Evolutionary conservation across 768 basidiomycete genomes (phyloP).

Genomic region (Hemileccinum rubropunctum): DNA sequence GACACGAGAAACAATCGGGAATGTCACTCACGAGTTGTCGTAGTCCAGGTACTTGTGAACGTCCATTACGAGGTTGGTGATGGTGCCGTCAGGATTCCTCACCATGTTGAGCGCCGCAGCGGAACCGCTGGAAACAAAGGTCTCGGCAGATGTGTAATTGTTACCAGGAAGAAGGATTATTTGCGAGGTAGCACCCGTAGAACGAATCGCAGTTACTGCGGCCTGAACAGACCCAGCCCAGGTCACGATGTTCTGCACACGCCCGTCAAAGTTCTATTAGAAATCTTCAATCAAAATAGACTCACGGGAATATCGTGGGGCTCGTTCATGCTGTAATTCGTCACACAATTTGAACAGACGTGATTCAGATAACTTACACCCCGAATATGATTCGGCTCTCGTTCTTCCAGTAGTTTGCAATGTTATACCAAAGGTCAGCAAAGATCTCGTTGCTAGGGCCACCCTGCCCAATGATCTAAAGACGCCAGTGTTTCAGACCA

Average conservation of each 20-base stretch:
- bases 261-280: not conserved
- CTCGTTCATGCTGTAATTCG: slow-evolving; percentile 52
- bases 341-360: not conserved
- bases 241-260: slow-evolving; percentile 31
- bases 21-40: slow-evolving; percentile 44
- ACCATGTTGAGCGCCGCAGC: slow-evolving; percentile 46
- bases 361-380: slow-evolving; percentile 33
- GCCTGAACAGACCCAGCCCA: slow-evolving; percentile 55
- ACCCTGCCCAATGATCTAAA: slow-evolving; percentile 58
- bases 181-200: slow-evolving; percentile 48
- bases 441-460: slow-evolving; percentile 55
- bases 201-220: slow-evolving; percentile 61
- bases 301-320: slow-evolving; percentile 52
- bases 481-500: not conserved
- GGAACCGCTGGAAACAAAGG: slow-evolving; percentile 50
- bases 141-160: slow-evolving; percentile 52
- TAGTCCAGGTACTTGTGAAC: slow-evolving; percentile 63
- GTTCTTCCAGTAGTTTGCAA: slow-evolving; percentile 48
- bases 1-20: not conserved
- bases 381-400: slow-evolving; percentile 46
- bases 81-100: slow-evolving; percentile 44
- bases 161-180: slow-evolving; percentile 58
- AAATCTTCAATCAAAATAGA: not conserved
- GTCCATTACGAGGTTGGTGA: slow-evolving; percentile 51
- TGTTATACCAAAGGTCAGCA: slow-evolving; percentile 48